phyloP scores from a whole-genome alignment of 371 early-diverging fungal genomes.

The Circinella umbellata region DNA sequence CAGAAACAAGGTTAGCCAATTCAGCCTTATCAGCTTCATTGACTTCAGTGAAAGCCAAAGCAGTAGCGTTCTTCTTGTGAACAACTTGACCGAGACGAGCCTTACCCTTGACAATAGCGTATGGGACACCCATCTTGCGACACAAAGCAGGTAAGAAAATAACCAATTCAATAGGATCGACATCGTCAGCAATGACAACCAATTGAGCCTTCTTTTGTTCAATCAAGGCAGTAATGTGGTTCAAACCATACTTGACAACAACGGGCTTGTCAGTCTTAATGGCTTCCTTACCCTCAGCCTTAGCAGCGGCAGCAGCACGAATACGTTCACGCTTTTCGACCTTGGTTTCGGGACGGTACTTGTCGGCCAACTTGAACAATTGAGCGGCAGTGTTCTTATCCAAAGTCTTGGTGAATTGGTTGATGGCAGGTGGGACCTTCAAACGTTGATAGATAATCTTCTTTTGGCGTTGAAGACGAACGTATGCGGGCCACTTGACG shows the following conservation, averaged over 20 bases:
- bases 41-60: constrained; percentile 95
- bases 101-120: constrained; percentile 99
- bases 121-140: constrained; percentile 99
- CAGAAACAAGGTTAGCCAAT: constrained; percentile 86
- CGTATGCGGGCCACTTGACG: constrained; percentile 98
- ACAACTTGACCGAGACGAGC: constrained; percentile 97
- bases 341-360: constrained; percentile 99
- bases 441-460: constrained; percentile 97
- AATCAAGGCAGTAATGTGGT: constrained; percentile 98
- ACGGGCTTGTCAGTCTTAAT: constrained; percentile 94
- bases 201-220: constrained; percentile 99
- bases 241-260: constrained; percentile 98
- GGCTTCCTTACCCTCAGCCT: constrained; percentile 89
- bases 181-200: constrained; percentile 99
- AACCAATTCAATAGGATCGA: constrained; percentile 99
- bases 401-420: constrained; percentile 98
- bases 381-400: constrained; percentile 98
- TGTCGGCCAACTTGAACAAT: constrained; percentile 95
- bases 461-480: constrained; percentile 97
- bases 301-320: constrained; percentile 75
- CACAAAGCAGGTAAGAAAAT: constrained; percentile 99
- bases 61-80: constrained; percentile 99
- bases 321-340: constrained; percentile 96
- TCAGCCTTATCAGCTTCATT: constrained; percentile 95
- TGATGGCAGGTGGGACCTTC: constrained; percentile 99